These are phyloP conservation scores for Capsicum pubescens DNA, from an alignment of 257 asterid species.

Conservation along the genomic window DNA sequence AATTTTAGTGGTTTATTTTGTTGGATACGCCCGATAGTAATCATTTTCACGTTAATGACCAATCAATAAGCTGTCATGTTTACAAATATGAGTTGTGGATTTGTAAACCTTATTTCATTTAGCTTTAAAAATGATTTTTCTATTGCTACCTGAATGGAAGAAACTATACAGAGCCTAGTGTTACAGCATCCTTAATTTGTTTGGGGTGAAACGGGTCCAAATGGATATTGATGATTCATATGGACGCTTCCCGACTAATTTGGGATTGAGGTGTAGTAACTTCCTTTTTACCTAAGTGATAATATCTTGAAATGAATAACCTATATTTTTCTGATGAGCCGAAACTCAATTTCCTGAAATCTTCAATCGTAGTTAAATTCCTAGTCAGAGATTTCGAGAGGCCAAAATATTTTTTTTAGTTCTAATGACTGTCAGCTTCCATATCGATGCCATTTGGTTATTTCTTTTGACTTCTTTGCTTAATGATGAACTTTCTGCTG, in stretches of 20 bases:
- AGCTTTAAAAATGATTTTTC: neutral
- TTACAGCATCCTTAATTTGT: neutral
- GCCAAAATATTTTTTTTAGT: neutral
- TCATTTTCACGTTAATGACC: slow-evolving; percentile 8
- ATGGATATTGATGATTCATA: slow-evolving; percentile 26
- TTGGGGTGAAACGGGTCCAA: neutral
- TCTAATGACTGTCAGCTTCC: neutral
- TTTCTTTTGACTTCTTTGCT: neutral
- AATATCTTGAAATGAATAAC: neutral
- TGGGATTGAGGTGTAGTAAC: neutral
- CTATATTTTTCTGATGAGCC: neutral
- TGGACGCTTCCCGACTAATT: neutral
- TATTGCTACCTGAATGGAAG: neutral
- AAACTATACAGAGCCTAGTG: neutral
- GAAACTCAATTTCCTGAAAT: neutral
- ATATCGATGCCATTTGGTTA: neutral
- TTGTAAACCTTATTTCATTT: neutral
- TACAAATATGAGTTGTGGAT: neutral
- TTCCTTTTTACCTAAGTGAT: neutral
- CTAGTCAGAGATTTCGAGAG: neutral
- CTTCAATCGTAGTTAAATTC: neutral
- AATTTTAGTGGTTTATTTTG: neutral
- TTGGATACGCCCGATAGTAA: neutral
- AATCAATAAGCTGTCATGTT: neutral
- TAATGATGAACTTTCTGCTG: slow-evolving; percentile 40